Evolutionary conservation across 1,284 basidiomycete genomes (phyloP).

Genomic region (Irpex lacteus): DNA sequence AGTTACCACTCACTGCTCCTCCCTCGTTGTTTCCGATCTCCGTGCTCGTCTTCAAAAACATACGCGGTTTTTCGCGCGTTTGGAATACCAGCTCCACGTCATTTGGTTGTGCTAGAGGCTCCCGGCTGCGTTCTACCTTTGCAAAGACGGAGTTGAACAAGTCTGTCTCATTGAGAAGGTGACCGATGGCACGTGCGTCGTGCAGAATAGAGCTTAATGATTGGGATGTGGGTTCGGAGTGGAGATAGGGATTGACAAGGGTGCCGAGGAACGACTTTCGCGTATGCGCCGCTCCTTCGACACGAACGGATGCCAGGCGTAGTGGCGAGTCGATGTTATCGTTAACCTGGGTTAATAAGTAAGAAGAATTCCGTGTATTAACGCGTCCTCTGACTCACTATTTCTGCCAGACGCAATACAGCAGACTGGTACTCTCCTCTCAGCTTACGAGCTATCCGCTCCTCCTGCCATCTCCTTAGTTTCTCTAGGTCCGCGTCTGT

Average conservation of each 20-base stretch:
- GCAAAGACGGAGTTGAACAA: constrained; percentile 76
- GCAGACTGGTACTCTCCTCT: constrained; percentile 78
- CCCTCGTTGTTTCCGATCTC: constrained; percentile 96
- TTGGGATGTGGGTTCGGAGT: constrained; percentile 26
- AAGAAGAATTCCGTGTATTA: constrained; percentile 1
- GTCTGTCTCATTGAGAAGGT: constrained; percentile 66
- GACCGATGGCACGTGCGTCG: constrained; percentile 64
- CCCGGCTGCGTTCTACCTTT: constrained; percentile 63
- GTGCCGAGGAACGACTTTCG: constrained; percentile 78
- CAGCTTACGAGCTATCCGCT: constrained; percentile 63
- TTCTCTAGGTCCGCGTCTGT: constrained; percentile 49
- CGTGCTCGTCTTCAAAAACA: constrained; percentile 85
- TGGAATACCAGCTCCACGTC: constrained; percentile 88
- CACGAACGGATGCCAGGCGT: constrained; percentile 72
- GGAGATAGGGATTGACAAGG: constrained; percentile 70
- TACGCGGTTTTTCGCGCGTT: constrained; percentile 75
- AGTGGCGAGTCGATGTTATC: constrained; percentile 59
- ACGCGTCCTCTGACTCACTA: constrained; percentile 46
- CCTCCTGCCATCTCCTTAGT: constrained; percentile 66
- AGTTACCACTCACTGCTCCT: constrained; percentile 62
- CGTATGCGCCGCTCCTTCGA: constrained; percentile 76
- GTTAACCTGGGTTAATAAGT: constrained; percentile 68
- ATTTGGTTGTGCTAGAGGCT: constrained; percentile 53
- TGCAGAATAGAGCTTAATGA: constrained; percentile 68
- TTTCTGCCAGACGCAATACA: constrained; percentile 62